phyloP scores from a whole-genome alignment of 73 alveolate genomes.

The Paramecium tetraurelia region DNA sequence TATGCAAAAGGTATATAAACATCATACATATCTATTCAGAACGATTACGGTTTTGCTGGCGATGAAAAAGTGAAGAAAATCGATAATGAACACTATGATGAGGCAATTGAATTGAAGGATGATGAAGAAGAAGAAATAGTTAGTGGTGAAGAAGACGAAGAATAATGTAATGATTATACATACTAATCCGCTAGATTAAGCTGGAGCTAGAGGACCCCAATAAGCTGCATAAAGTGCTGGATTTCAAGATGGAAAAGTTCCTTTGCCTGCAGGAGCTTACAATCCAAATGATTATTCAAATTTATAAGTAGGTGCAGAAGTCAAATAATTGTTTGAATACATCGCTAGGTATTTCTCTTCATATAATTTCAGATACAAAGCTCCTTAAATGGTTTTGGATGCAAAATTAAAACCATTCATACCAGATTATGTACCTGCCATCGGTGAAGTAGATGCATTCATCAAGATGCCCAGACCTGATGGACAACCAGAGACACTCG shows the following conservation, averaged over 20 bases:
- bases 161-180: not conserved
- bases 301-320: constrained; percentile 76
- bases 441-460: constrained; percentile 97
- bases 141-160: constrained; percentile 49
- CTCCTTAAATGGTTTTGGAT: constrained; percentile 90
- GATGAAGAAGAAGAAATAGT: constrained; percentile 57
- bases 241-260: constrained; percentile 45
- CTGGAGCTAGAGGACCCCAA: constrained; percentile 18
- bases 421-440: constrained; percentile 93
- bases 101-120: constrained; percentile 57
- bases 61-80: constrained; percentile 51
- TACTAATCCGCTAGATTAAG: constrained; percentile 1
- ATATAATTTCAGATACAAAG: constrained; percentile 74
- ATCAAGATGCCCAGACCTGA: constrained; percentile 95
- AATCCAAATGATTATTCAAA: constrained; percentile 85
- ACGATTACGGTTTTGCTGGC: constrained; percentile 20
- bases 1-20: not conserved
- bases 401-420: constrained; percentile 93
- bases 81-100: constrained; percentile 61
- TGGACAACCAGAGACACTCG: constrained; percentile 85
- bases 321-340: constrained; percentile 77
- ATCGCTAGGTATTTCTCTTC: constrained; percentile 48
- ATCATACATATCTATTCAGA: not conserved
- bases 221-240: constrained; percentile 50
- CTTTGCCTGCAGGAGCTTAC: constrained; percentile 76